Conservation (phyloP, 164 flowering plant genomes). For the Saururus chinensis region DNA sequence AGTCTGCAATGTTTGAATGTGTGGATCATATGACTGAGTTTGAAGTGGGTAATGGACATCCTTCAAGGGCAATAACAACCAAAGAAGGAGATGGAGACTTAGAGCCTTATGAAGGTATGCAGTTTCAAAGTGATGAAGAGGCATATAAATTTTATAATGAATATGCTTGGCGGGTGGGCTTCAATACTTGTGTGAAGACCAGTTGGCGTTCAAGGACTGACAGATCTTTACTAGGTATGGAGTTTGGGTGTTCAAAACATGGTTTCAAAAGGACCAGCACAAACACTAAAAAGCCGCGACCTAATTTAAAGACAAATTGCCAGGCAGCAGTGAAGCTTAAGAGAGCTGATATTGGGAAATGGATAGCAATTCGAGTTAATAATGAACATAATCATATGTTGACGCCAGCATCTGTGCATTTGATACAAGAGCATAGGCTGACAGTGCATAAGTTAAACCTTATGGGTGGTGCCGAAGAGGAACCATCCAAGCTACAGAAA, state of each 20-base stretch:
- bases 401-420: not conserved
- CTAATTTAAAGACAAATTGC: constrained; percentile 7
- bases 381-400: constrained; percentile 8
- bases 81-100: not conserved
- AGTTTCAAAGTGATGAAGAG: constrained; percentile 6
- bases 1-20: too few relatives aligned
- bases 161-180: constrained; percentile 7
- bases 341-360: constrained; percentile 8
- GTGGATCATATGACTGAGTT: too few relatives aligned
- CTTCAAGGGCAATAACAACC: too few relatives aligned
- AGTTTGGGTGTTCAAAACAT: constrained; percentile 8
- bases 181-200: constrained; percentile 2
- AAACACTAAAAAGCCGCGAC: not conserved
- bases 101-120: constrained; percentile 12
- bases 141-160: constrained; percentile 9
- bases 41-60: too few relatives aligned
- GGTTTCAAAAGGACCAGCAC: constrained; percentile 2
- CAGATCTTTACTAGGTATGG: constrained; percentile 1
- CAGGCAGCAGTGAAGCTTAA: constrained; percentile 7
- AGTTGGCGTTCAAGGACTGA: constrained; percentile 6
- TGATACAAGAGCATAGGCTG: not conserved
- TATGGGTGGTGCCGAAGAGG: too few relatives aligned
- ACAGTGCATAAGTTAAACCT: not conserved
- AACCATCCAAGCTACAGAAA: too few relatives aligned
- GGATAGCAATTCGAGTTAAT: constrained; percentile 6